Percentiles rank a stretch among this genome's conserved stretches.
Conservation (phyloP, 148 eudicot species). For the Mesembryanthemum crystallinum region DNA sequence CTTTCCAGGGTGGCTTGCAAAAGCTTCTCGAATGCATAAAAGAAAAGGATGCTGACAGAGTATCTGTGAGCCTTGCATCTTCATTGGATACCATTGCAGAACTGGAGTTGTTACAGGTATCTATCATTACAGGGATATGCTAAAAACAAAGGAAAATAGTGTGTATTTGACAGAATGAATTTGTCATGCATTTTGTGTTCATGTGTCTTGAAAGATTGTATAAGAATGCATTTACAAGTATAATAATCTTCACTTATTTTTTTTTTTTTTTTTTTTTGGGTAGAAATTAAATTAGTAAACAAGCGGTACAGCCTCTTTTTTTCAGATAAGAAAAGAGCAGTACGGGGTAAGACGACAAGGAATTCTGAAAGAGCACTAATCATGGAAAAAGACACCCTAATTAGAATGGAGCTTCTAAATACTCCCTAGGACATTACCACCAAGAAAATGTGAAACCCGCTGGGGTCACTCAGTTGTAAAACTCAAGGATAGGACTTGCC, state of each 20-base stretch:
- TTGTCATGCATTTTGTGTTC: background rate
- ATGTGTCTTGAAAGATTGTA: background rate
- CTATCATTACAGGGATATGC: background rate
- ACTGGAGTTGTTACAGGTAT: conserved; percentile 89
- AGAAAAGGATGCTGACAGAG: conserved; percentile 85
- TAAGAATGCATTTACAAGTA: background rate
- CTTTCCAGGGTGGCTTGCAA: conserved; percentile 69
- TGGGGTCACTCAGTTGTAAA: no score
- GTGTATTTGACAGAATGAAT: conserved; percentile 1
- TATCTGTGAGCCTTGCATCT: conserved; percentile 84
- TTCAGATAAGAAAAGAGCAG: no score
- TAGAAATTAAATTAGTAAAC: background rate
- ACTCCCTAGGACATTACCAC: no score
- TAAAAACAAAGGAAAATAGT: background rate
- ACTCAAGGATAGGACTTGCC: no score
- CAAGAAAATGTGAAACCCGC: no score
- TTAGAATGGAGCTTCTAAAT: no score
- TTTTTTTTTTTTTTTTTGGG: no score
- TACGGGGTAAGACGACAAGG: no score
- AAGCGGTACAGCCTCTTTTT: no score
- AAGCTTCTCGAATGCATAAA: conserved; percentile 61
- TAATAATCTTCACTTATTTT: background rate
- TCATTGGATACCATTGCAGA: conserved; percentile 82
- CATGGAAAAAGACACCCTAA: no score
- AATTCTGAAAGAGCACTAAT: no score